Percentiles rank a stretch among this genome's conserved stretches.
phyloP scores from a whole-genome alignment of 768 basidiomycete species.

The Russula virescens region DNA sequence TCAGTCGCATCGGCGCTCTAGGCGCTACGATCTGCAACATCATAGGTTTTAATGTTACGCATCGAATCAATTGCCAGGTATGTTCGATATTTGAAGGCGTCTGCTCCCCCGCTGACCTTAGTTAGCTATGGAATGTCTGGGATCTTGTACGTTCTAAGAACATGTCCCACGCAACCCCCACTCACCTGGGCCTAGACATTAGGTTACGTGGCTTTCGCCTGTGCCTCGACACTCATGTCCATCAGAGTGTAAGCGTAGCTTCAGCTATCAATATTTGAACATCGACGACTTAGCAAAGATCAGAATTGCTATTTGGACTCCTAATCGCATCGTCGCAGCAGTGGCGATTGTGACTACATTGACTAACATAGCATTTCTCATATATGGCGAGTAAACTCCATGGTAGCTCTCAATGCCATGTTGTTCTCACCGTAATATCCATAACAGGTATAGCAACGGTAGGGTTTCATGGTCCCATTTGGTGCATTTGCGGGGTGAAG shows the following conservation, averaged over 20 bases:
- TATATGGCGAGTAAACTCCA: not conserved
- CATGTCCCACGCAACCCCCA: not conserved
- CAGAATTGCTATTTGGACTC: slow-evolving; percentile 7
- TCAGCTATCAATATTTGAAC: not conserved
- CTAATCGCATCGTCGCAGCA: not conserved
- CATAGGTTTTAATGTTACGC: not conserved
- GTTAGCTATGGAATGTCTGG: not conserved
- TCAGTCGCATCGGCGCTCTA: slow-evolving; percentile 3
- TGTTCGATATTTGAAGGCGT: not conserved
- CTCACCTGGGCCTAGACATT: not conserved
- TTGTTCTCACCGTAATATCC: not conserved
- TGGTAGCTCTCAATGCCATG: not conserved
- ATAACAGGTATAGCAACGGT: slow-evolving; percentile 5
- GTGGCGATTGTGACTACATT: not conserved
- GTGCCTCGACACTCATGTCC: slow-evolving; percentile 9
- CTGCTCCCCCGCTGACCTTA: not conserved
- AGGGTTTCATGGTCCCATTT: not conserved
- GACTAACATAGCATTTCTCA: slow-evolving; percentile 7
- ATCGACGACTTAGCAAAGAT: not conserved
- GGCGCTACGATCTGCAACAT: not conserved
- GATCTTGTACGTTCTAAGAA: slow-evolving; percentile 5
- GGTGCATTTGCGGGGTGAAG: not conserved
- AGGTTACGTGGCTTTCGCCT: not conserved
- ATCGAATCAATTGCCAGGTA: slow-evolving; percentile 14
- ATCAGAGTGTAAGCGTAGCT: slow-evolving; percentile 8